Evolutionary conservation across 75 land plant species (phyloP).

Genomic region (Gnetum montanum): DNA sequence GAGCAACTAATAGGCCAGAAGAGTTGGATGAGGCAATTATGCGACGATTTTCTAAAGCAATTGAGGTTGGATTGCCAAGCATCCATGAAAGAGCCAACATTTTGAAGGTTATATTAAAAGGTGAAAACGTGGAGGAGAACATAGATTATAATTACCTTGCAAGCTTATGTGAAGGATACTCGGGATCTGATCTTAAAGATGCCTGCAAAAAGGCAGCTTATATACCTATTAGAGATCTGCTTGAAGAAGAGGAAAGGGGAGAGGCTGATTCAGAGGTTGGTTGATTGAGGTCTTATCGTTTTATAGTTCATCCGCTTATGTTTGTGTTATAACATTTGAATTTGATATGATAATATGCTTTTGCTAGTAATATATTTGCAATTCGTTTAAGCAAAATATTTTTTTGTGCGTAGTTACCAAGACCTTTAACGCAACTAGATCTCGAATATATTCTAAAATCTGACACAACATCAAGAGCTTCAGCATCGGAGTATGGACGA

Average conservation of each 20-base stretch:
- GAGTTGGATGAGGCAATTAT: constrained; percentile 98
- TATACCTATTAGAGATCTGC: constrained; percentile 76
- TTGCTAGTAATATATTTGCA: background rate
- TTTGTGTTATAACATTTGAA: background rate
- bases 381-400: background rate
- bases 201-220: constrained; percentile 95
- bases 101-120: constrained; percentile 75
- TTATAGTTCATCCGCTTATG: background rate
- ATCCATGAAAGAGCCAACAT: constrained; percentile 65
- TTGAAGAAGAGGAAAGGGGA: constrained; percentile 62
- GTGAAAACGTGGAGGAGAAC: constrained; percentile 56
- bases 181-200: constrained; percentile 87
- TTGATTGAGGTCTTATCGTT: background rate
- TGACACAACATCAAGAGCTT: constrained; percentile 37
- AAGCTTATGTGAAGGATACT: constrained; percentile 69
- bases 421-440: constrained; percentile 51
- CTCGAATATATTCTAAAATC: constrained; percentile 48
- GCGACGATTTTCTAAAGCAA: constrained; percentile 80
- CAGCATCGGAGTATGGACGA: background rate
- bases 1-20: constrained; percentile 97
- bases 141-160: constrained; percentile 68
- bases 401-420: constrained; percentile 25
- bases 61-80: constrained; percentile 91
- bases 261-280: constrained; percentile 22
- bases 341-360: background rate